Evolutionary conservation across 345 rosid species (phyloP).

Genomic region (Salix purpurea): DNA sequence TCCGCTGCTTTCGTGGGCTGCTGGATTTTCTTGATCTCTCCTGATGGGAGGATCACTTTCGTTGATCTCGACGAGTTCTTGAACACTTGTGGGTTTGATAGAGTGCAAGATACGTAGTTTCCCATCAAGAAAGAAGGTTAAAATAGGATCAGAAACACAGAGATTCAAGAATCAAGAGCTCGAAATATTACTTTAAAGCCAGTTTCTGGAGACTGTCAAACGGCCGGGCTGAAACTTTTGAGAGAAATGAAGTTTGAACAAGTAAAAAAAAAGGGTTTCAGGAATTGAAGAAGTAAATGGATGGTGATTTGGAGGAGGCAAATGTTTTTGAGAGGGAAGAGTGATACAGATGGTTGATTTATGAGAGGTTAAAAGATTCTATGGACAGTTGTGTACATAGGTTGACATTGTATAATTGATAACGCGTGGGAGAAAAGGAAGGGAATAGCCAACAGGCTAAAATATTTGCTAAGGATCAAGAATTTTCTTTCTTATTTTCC

Average conservation of each 20-base stretch:
- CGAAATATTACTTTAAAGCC: neutral
- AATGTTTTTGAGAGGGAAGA: neutral
- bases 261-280: neutral
- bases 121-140: constrained; percentile 10
- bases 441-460: neutral
- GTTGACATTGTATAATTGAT: neutral
- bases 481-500: neutral
- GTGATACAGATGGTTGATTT: neutral
- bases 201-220: too few relatives aligned
- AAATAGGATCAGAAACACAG: neutral
- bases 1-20: constrained; percentile 18
- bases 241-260: neutral
- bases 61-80: neutral
- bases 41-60: constrained; percentile 12
- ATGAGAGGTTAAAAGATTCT: neutral
- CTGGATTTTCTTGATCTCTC: constrained; percentile 12
- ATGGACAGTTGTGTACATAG: neutral
- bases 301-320: neutral
- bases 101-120: constrained; percentile 11
- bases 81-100: neutral
- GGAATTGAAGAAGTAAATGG: neutral
- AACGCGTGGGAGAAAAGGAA: neutral
- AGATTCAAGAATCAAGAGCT: neutral
- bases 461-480: neutral
- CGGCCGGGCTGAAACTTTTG: neutral